Evolutionary conservation across 2,329 filamentous ascomycete species (phyloP).

Genomic region (Botryosphaeria dothidea): DNA sequence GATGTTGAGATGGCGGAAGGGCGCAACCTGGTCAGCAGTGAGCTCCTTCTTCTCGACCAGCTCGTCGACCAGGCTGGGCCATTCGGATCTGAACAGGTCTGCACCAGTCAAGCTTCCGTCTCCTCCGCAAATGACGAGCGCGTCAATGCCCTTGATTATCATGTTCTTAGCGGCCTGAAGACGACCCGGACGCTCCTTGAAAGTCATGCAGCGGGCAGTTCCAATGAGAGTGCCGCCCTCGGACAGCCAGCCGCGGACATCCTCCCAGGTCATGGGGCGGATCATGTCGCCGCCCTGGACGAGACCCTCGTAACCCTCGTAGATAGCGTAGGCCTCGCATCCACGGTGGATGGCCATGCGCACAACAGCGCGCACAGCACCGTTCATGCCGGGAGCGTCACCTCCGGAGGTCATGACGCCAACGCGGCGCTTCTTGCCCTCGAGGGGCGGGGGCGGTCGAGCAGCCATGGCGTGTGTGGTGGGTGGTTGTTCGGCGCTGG

Average conservation of each 20-base stretch:
- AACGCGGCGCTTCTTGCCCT: constrained; percentile 64
- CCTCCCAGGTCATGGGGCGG: constrained; percentile 83
- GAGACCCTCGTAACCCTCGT: constrained; percentile 94
- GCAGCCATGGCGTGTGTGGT: constrained; percentile 24
- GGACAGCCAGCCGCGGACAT: constrained; percentile 90
- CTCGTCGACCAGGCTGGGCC: constrained; percentile 85
- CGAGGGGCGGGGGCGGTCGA: constrained; percentile 35
- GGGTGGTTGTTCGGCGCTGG: not conserved
- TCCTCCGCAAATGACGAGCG: constrained; percentile 93
- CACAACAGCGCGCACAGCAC: constrained; percentile 83
- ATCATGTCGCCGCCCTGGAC: constrained; percentile 89
- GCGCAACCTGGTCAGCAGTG: constrained; percentile 67
- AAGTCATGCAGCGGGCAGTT: constrained; percentile 88
- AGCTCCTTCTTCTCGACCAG: constrained; percentile 75
- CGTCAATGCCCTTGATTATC: constrained; percentile 89
- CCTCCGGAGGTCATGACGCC: constrained; percentile 93
- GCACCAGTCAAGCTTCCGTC: constrained; percentile 95
- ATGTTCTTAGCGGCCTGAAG: constrained; percentile 90
- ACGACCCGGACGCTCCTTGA: constrained; percentile 85
- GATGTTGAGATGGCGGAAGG: constrained; percentile 88
- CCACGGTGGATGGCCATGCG: constrained; percentile 82
- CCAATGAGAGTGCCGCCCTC: constrained; percentile 96
- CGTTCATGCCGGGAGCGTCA: constrained; percentile 95
- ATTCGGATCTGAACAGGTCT: constrained; percentile 88
- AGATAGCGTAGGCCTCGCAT: constrained; percentile 55